phyloP scores from a whole-genome alignment of 1,139 yeast species.

The Blastobotrys indianensis region DNA sequence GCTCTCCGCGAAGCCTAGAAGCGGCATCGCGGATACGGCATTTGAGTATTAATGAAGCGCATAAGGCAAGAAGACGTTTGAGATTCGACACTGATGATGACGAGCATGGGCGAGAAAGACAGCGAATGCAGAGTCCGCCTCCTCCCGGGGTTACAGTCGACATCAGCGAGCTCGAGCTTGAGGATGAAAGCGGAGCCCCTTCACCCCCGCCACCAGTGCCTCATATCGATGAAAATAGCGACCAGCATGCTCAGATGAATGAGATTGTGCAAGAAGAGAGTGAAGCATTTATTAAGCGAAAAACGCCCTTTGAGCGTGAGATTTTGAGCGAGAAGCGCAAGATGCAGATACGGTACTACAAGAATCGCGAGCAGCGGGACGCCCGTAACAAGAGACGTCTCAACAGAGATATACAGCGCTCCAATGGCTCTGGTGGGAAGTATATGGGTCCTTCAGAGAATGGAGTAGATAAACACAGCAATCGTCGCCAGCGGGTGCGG shows the following conservation, averaged over 20 bases:
- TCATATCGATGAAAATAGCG: background rate
- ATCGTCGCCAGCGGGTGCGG: slow-evolving; percentile 6
- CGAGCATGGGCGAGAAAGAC: no score
- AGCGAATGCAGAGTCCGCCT: no score
- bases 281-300: slow-evolving; percentile 12
- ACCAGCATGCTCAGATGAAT: slow-evolving; percentile 4
- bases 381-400: slow-evolving; percentile 12
- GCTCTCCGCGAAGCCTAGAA: background rate
- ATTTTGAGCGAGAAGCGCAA: slow-evolving; percentile 4
- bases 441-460: slow-evolving; percentile 1
- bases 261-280: slow-evolving; percentile 11
- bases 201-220: no score
- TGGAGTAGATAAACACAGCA: slow-evolving; percentile 6
- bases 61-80: no score
- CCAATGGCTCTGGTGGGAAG: background rate
- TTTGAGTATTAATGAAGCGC: no score
- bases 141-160: no score
- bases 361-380: slow-evolving; percentile 15
- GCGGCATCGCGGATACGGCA: background rate
- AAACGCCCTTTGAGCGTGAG: slow-evolving; percentile 7
- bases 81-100: no score
- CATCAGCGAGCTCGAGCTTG: no score
- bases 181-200: no score
- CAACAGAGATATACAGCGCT: slow-evolving; percentile 6
- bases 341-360: slow-evolving; percentile 13